Percentiles rank a stretch among this genome's conserved stretches.
Evolutionary conservation across 2,329 filamentous ascomycete species (phyloP).

Genomic region (Trichoderma sp.): DNA sequence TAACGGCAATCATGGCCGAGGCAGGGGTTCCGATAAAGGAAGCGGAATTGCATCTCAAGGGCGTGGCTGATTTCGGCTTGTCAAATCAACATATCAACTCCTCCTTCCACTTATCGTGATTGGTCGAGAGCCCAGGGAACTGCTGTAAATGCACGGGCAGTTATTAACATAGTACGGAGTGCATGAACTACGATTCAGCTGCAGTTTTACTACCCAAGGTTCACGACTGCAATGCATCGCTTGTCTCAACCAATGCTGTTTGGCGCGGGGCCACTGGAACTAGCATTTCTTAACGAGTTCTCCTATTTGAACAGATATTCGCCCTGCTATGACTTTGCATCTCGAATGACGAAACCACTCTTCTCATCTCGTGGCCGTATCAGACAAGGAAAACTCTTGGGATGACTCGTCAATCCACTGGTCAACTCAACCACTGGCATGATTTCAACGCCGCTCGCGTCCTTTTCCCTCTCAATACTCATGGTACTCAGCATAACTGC

Average conservation of each 20-base stretch:
- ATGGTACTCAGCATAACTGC: conserved; percentile 41
- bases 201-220: too few species aligned
- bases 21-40: not conserved
- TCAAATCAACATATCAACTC: not conserved
- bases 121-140: not conserved
- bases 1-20: not conserved
- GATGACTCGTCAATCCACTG: conserved; percentile 31
- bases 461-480: conserved; percentile 33
- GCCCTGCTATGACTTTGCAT: not conserved
- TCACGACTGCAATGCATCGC: not conserved
- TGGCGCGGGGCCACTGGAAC: too few species aligned
- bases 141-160: not conserved
- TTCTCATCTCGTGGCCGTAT: conserved; percentile 28
- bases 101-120: conserved; percentile 3
- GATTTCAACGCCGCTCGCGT: conserved; percentile 36
- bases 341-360: conserved; percentile 18
- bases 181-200: not conserved
- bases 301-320: not conserved
- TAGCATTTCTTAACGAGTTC: too few species aligned
- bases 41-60: not conserved
- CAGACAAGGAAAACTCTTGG: conserved; percentile 27
- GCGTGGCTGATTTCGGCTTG: not conserved
- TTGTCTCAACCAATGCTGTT: not conserved
- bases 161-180: not conserved
- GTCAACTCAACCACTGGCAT: conserved; percentile 30